These are phyloP conservation scores for Tetrahymena borealis DNA, from an alignment of 73 alveolate species.

Conservation along the genomic window DNA sequence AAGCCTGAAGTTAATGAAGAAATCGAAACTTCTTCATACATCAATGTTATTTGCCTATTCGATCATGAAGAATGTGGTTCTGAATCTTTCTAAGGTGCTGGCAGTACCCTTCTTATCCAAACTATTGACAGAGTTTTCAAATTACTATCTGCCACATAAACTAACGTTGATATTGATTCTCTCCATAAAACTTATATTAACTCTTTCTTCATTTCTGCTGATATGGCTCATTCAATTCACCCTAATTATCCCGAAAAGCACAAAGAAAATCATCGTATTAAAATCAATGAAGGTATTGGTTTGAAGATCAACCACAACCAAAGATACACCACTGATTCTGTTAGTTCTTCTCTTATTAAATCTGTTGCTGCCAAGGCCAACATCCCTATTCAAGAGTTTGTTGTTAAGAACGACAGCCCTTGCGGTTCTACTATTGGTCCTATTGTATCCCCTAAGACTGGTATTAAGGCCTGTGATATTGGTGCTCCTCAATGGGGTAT, in stretches of 20 bases:
- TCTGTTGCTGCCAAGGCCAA: conserved; percentile 68
- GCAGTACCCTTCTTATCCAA: conserved; percentile 70
- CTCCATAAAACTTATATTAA: conserved; percentile 62
- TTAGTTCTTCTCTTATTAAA: conserved; percentile 73
- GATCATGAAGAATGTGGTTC: conserved; percentile 98
- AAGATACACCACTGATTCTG: conserved; percentile 93
- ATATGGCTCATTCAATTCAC: conserved; percentile 96
- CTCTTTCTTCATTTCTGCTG: conserved; percentile 85
- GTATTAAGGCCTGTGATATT: conserved; percentile 92
- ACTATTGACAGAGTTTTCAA: conserved; percentile 74
- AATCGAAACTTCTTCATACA: conserved; percentile 36
- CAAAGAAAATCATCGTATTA: conserved; percentile 78
- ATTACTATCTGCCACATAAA: conserved; percentile 29
- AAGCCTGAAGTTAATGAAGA: conserved; percentile 64
- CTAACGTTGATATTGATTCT: conserved; percentile 51
- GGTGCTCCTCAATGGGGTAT: conserved; percentile 95
- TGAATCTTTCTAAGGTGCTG: conserved; percentile 91
- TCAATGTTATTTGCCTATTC: conserved; percentile 76
- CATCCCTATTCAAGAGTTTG: conserved; percentile 90
- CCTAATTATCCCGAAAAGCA: conserved; percentile 95
- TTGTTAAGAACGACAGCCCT: conserved; percentile 90
- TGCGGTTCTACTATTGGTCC: conserved; percentile 98
- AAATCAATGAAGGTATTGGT: conserved; percentile 89
- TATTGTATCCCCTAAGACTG: conserved; percentile 83
- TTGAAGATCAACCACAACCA: conserved; percentile 84